phyloP scores from a whole-genome alignment of 495 filamentous ascomycete genomes.

The Tricharina praecox region DNA sequence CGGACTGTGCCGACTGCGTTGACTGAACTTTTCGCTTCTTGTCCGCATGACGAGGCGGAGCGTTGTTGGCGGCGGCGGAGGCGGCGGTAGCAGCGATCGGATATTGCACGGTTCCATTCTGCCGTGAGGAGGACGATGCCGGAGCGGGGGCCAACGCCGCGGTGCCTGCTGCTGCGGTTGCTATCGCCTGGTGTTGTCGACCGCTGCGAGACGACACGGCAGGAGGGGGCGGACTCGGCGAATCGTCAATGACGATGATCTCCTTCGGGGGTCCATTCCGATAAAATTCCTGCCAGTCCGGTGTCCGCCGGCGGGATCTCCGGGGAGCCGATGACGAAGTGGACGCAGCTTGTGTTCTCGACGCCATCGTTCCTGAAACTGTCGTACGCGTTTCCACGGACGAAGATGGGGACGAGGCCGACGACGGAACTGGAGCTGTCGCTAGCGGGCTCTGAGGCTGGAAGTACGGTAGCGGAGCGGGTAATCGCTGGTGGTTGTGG shows the following conservation, averaged over 20 bases:
- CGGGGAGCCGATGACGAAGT: constrained; percentile 1
- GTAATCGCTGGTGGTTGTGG: no score
- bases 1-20: no score
- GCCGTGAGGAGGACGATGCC: background rate
- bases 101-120: constrained; percentile 4
- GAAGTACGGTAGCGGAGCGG: constrained; percentile 15
- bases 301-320: constrained; percentile 31
- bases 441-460: constrained; percentile 16
- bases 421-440: constrained; percentile 20
- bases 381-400: constrained; percentile 21
- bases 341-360: constrained; percentile 17
- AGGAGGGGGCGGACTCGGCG: constrained; percentile 43
- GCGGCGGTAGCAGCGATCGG: background rate
- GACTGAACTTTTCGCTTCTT: constrained; percentile 47
- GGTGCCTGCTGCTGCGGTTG: constrained; percentile 14
- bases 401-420: no score
- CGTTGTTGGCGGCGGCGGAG: background rate
- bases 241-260: constrained; percentile 89
- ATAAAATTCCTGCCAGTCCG: constrained; percentile 83
- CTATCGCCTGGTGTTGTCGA: no score
- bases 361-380: constrained; percentile 22
- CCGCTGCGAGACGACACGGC: constrained; percentile 9
- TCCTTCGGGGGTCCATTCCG: constrained; percentile 84
- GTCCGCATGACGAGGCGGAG: constrained; percentile 31
- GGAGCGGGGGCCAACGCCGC: background rate